Conservation (phyloP, 495 filamentous ascomycete genomes). For the Cairneyella variabilis region DNA sequence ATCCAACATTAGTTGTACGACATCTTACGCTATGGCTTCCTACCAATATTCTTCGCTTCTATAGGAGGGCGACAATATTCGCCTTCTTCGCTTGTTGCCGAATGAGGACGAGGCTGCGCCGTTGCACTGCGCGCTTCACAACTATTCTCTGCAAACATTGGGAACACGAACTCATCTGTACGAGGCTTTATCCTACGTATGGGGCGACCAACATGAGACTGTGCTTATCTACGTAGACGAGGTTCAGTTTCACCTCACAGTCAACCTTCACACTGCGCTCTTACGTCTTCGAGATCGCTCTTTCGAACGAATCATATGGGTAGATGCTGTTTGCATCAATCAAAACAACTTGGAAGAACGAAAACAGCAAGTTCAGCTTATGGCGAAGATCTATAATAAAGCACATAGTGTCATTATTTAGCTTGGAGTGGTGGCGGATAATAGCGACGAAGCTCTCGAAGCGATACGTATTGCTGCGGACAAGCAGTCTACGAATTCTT, state of each 20-base stretch:
- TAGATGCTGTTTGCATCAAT: slow-evolving; percentile 32
- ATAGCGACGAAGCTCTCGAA: slow-evolving; percentile 24
- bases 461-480: slow-evolving; percentile 15
- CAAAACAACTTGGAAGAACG: slow-evolving; percentile 21
- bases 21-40: not conserved
- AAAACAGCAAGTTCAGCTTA: slow-evolving; percentile 21
- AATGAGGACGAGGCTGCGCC: not conserved
- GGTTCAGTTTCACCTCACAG: slow-evolving; percentile 8
- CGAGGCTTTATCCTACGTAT: slow-evolving; percentile 11
- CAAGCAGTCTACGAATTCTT: slow-evolving; percentile 7
- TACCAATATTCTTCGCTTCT: not conserved
- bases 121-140: slow-evolving; percentile 10
- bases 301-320: slow-evolving; percentile 22
- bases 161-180: slow-evolving; percentile 5
- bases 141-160: slow-evolving; percentile 19
- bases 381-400: slow-evolving; percentile 32
- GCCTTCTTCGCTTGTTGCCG: not conserved
- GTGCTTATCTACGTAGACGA: slow-evolving; percentile 12
- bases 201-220: not conserved
- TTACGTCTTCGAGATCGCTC: slow-evolving; percentile 13
- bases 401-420: slow-evolving; percentile 31
- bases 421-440: slow-evolving; percentile 17
- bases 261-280: slow-evolving; percentile 22
- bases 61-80: not conserved
- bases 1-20: not conserved